Conservation (phyloP, 2,329 filamentous ascomycete genomes). For the Lachnellula suecica region DNA sequence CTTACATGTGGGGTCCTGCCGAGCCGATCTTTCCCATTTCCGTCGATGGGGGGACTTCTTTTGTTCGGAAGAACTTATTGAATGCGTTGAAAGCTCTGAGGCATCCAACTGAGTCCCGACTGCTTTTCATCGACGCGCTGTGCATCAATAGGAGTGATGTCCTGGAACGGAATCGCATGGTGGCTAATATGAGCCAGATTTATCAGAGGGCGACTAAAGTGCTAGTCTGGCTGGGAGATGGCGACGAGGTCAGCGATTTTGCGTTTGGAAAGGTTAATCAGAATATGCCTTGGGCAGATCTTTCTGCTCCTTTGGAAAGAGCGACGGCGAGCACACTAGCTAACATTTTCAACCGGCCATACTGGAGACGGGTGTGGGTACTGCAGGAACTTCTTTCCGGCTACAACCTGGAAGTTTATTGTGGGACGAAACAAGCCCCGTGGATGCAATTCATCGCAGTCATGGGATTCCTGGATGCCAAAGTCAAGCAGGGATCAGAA, state of each 20-base stretch:
- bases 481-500: background rate
- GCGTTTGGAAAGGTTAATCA: background rate
- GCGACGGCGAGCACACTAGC: background rate
- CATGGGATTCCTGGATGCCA: background rate
- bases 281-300: background rate
- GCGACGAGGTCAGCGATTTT: background rate
- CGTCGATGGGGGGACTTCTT: background rate
- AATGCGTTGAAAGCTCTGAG: background rate
- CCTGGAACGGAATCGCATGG: background rate
- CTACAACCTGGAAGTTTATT: background rate
- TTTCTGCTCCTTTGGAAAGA: background rate
- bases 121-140: background rate
- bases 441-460: background rate
- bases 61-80: background rate
- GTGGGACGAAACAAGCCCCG: background rate
- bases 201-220: background rate
- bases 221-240: background rate
- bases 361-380: background rate
- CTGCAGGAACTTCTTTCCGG: background rate
- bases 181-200: constrained; percentile 2
- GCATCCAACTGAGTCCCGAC: background rate
- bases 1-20: background rate
- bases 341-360: background rate
- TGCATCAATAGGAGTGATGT: background rate
- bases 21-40: background rate